phyloP scores from a whole-genome alignment of 768 basidiomycete species.

The Astraeus odoratus region DNA sequence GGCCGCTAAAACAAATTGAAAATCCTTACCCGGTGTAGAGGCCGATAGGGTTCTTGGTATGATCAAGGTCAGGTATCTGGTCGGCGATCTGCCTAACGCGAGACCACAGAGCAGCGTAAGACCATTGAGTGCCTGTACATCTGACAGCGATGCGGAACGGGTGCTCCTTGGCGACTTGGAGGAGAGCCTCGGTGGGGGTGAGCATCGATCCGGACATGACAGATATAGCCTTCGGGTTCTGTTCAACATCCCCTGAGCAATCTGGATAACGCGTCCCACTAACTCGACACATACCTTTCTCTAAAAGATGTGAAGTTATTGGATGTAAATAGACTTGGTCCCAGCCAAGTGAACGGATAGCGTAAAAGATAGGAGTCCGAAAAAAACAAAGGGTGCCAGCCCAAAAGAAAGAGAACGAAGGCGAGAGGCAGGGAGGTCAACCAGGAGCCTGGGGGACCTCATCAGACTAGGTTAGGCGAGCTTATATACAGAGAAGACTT shows the following conservation, averaged over 20 bases:
- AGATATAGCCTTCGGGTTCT: background rate
- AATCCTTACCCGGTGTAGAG: slow-evolving; percentile 20
- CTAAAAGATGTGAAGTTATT: too few relatives aligned
- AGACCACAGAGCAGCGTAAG: slow-evolving; percentile 27
- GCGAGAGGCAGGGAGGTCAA: slow-evolving; percentile 13
- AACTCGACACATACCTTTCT: background rate
- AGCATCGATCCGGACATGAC: slow-evolving; percentile 11
- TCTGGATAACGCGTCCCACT: background rate
- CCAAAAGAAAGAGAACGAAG: slow-evolving; percentile 9
- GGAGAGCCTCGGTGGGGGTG: slow-evolving; percentile 26
- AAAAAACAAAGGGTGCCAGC: slow-evolving; percentile 13
- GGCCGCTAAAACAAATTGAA: background rate
- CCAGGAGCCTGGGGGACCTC: slow-evolving; percentile 16
- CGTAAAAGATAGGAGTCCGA: background rate
- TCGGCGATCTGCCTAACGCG: slow-evolving; percentile 22
- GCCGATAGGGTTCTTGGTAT: slow-evolving; percentile 16
- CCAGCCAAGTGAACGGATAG: slow-evolving; percentile 4
- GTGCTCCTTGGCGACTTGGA: slow-evolving; percentile 23
- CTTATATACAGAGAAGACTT: background rate
- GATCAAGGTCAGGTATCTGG: slow-evolving; percentile 12
- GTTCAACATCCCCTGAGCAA: slow-evolving; percentile 4
- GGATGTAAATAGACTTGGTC: slow-evolving; percentile 1
- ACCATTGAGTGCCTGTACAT: slow-evolving; percentile 17
- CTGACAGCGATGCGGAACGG: slow-evolving; percentile 18
- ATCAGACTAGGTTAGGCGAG: background rate